These are phyloP conservation scores for Podila verticillata DNA, from an alignment of 192 early-diverging fungal genomes.

Conservation along the genomic window DNA sequence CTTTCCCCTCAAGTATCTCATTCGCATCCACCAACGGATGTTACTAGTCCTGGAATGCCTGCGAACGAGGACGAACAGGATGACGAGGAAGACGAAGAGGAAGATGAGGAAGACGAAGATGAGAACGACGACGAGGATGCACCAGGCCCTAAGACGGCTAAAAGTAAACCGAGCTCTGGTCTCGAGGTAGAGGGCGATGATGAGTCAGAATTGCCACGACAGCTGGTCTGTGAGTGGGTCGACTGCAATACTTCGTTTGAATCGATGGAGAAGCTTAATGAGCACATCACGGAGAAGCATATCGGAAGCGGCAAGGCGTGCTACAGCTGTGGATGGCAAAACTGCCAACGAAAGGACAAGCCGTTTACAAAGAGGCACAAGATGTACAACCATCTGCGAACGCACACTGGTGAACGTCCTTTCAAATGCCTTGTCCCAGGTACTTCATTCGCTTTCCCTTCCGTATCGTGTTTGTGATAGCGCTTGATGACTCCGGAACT, in stretches of 20 bases:
- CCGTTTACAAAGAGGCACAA: constrained; percentile 78
- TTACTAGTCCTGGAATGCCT: not conserved
- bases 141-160: not conserved
- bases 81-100: constrained; percentile 35
- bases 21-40: constrained; percentile 8
- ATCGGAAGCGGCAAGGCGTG: constrained; percentile 68
- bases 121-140: constrained; percentile 25
- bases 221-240: constrained; percentile 58
- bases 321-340: constrained; percentile 60
- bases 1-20: constrained; percentile 5
- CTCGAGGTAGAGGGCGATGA: not conserved
- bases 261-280: constrained; percentile 57
- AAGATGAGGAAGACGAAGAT: constrained; percentile 23
- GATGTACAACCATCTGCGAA: constrained; percentile 76
- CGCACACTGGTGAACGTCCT: constrained; percentile 78
- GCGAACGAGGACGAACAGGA: constrained; percentile 39
- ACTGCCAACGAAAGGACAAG: constrained; percentile 53
- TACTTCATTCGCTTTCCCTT: not conserved
- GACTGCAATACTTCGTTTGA: constrained; percentile 55
- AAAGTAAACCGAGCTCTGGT: not conserved
- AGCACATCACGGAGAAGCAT: constrained; percentile 61
- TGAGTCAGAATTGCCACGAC: constrained; percentile 14
- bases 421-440: constrained; percentile 69
- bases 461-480: no score
- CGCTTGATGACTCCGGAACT: not conserved